Evolutionary conservation across 192 early-diverging fungal genomes (phyloP).

Genomic region (Chytriomyces sp.): DNA sequence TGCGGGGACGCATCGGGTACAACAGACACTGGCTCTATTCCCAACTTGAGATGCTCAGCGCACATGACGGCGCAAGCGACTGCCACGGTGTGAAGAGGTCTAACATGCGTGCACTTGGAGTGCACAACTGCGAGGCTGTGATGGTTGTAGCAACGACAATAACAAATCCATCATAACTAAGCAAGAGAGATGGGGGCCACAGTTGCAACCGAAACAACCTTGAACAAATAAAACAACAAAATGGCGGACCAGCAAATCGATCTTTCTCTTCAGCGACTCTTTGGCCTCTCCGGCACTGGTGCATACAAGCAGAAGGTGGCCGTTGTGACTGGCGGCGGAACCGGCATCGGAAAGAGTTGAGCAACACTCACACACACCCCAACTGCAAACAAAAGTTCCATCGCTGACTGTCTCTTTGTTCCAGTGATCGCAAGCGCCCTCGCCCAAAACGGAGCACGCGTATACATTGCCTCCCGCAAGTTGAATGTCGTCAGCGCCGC

Average conservation of each 20-base stretch:
- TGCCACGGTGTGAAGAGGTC: too few relatives aligned
- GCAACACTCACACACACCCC: not conserved
- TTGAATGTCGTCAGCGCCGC: conserved; percentile 48
- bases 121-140: too few relatives aligned
- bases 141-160: too few relatives aligned
- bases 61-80: too few relatives aligned
- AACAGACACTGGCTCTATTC: too few relatives aligned
- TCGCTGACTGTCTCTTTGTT: not conserved
- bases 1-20: too few relatives aligned
- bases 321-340: conserved; percentile 74
- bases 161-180: too few relatives aligned
- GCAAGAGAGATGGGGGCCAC: too few relatives aligned
- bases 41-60: too few relatives aligned
- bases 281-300: not conserved
- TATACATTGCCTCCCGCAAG: conserved; percentile 90
- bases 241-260: not conserved
- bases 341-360: conserved; percentile 62
- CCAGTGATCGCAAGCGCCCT: conserved; percentile 72
- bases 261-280: not conserved
- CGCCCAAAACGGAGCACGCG: conserved; percentile 85
- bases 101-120: too few relatives aligned
- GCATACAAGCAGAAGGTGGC: conserved; percentile 73
- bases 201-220: too few relatives aligned
- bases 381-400: not conserved
- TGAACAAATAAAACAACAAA: not conserved